Base-by-base conservation (phyloP, 1,284 basidiomycete species). In the Boletus austroedulis region DNA sequence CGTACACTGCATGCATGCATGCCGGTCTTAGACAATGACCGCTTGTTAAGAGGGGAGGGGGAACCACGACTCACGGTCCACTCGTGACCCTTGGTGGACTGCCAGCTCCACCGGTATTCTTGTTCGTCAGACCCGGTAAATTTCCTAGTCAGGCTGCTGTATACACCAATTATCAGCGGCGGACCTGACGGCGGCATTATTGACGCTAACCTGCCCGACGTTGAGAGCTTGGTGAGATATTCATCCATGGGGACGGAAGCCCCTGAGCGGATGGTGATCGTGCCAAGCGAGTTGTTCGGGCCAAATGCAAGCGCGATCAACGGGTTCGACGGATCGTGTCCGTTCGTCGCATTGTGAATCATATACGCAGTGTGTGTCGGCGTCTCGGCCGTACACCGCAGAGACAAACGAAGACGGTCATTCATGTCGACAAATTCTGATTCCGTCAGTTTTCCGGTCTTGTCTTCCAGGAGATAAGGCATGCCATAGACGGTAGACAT, bases 381-480 rank as follows among this genome's bases (percentile, higher is more conserved):
- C 54, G 77, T 76, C 56, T 71, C 70, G 0, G 76, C 74, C n/a
- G 79, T 82, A 58, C 80, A 77, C 40, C 79, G 77, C 57, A 85
- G 72, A 55, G 67, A 69, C 61, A 86, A 73, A 43, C 74, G 75
- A 67, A 86, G 77, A 34, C 86, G 83, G 53, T 82, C 82, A 69
- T 87, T 76, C 63, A 86, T 75, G 70, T 89, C 86, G 53, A 78
- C 66, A 66, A 83, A 88, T 32, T 84, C 80, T 6, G 83, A 80
- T 40, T 78, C 81, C 11, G 75, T 73, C 49, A 85, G 69, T 43
- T 68, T 71, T 10, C 84, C 84, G 9, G 79, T 80, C 57, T 76
- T 80, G 74, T 87, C 86, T 66, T 86, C 83, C 60, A 88, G 81
- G 65, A 87, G 80, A 68, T 75, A 82, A 38, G 84, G 81, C 65